Evolutionary conservation across 2,329 filamentous ascomycete species (phyloP), one percentile per base, ranked within the genome.

Genomic region (Trichoderma sp.): DNA sequence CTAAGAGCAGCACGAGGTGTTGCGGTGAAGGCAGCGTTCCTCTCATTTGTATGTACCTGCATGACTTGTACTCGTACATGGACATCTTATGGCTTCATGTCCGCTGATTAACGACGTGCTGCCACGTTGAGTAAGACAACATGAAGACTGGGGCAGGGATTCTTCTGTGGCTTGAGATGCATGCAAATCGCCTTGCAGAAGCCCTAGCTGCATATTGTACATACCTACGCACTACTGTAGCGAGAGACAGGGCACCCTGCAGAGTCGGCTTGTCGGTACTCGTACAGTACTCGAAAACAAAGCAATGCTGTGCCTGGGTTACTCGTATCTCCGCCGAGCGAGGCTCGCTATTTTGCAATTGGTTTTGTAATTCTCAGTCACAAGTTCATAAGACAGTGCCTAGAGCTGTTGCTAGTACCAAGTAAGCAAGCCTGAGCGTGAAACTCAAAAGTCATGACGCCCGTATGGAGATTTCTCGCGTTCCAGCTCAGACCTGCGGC

Each of bases 101-200:
- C 21, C 35, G 67, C 31, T 71, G 35, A 63, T 31, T 24, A 62
- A 71, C 53, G 33, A 29, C 31, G 67, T n/a, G 53, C 27, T 21
- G 68, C 9, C 60, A 45, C 24, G 21, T 35, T 59, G n/a, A 68
- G 35, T 53, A 27, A 72, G 38, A 53, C 59, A 41, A 18, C 38
- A 18, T 41, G 38, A 24, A 24, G 41, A 27, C 33, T 16, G 18
- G 69, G 69, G 27, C 27, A 41, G 12, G 38, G 56, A 62, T 33
- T 69, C 16, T 53, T 24, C 50, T 53, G 50, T 56, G 4, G 21
- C 50, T 56, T 56, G 50, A 33, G 67, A 24, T 71, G 68, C 68
- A 71, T 33, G 68, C 68, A 71, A 71, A 62, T 60, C 68, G 60
- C 68, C 68, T 31, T 71, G 68, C 68, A 71, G 67, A 33, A 62